Base-by-base conservation (phyloP, 1,284 basidiomycete genomes). In the Pseudozyma sp. region DNA sequence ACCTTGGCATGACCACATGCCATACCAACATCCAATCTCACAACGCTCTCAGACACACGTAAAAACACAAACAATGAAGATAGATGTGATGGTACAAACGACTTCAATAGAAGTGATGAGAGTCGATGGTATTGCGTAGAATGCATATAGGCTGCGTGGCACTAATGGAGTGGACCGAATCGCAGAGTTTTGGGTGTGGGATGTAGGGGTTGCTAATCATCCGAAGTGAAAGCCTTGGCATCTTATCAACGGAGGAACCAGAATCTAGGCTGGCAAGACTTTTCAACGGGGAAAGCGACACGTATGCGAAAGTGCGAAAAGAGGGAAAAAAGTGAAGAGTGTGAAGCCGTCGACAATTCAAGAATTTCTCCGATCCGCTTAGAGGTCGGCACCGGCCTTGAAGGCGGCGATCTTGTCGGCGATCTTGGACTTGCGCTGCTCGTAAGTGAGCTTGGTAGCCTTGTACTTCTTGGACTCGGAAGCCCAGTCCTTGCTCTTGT, bases 401-500 rank as follows among this genome's bases (percentile, higher is more conserved):
- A 78, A 81, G 45, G 69, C 73, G 53, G 65, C 65, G 72, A 84
- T 83, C 82, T 82, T 79, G 61, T 82, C 76, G 52, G 75, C 65
- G 60, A 83, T 80, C 68, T 78, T 79, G 45, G 60, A 64, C 81
- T 84, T 83, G 60, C 83, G 72, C 88, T 97, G 88, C 70, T 90
- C 92, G 81, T 89, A 86, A 52, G 91, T 94, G 85, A 95, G 92
- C 87, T 89, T 93, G 82, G 81, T 81, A 69, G 87, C 86, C 87
- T 89, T 90, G 90, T 90, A 89, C 87, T 95, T 94, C 85, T 89
- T 86, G 67, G 88, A 88, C 87, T 97, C 95, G 45, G 92, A 88
- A 85, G 92, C 94, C 95, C 95, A 99, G 66, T 98, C 92, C 85
- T 90, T 91, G 40, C 91, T 74, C 89, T 98, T 98, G 78, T 97